Conservation (phyloP, 441 rosid genomes). For the Biscutella laevigata region DNA sequence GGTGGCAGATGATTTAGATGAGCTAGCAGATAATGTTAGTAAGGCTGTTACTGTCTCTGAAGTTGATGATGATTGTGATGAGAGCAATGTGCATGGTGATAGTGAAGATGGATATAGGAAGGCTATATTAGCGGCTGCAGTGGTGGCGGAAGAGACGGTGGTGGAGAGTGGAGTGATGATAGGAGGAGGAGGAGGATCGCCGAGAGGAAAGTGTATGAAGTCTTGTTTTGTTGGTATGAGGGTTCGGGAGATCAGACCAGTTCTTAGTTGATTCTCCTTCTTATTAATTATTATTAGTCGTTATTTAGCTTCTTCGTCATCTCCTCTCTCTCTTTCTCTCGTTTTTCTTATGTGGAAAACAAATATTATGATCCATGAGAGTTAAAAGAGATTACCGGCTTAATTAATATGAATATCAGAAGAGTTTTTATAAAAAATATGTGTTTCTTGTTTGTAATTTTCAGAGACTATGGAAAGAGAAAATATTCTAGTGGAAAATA, state of each 20-base stretch:
- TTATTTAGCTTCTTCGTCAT: not conserved
- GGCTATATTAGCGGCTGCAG: conserved; percentile 14
- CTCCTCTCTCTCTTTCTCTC: no score
- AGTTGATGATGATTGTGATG: not conserved
- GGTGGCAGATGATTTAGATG: conserved; percentile 9
- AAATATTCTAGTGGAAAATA: no score
- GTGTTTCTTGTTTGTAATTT: conserved; percentile 7
- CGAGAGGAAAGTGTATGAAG: conserved; percentile 41
- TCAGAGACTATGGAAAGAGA: no score
- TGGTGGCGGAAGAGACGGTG: conserved; percentile 22
- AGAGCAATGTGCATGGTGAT: conserved; percentile 24
- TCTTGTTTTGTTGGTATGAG: conserved; percentile 46
- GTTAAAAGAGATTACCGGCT: conserved; percentile 15
- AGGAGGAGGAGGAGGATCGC: conserved; percentile 32
- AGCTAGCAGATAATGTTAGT: not conserved
- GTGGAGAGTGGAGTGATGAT: conserved; percentile 20
- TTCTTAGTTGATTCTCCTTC: conserved; percentile 34
- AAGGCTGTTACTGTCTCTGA: not conserved
- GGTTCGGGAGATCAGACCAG: conserved; percentile 51
- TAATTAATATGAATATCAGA: not conserved
- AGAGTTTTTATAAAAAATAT: not conserved
- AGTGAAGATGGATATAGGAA: conserved; percentile 16
- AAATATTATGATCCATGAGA: not conserved
- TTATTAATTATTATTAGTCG: not conserved
- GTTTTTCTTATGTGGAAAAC: not conserved